A percentile compares a stretch with the other conserved stretches of the same genome.
Evolutionary conservation across 371 early-diverging fungal genomes (phyloP).

Genomic region (Mucor racemosus): DNA sequence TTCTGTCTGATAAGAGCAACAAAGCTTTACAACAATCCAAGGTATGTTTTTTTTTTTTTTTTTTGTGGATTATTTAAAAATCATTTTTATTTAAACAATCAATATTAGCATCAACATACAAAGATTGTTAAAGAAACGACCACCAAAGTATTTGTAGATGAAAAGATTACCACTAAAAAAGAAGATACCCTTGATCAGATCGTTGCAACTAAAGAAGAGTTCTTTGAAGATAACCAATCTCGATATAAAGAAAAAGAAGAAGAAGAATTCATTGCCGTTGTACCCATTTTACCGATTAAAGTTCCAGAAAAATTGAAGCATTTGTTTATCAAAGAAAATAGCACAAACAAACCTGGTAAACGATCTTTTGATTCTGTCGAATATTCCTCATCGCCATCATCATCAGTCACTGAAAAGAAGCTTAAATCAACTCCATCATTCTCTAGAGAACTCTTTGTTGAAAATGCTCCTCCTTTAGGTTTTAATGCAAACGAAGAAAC

Average conservation of each 20-base stretch:
- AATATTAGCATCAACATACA: background rate
- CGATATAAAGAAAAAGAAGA: constrained; percentile 25
- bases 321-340: constrained; percentile 4
- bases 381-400: background rate
- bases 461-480: constrained; percentile 16
- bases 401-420: background rate
- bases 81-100: background rate
- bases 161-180: background rate
- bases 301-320: constrained; percentile 27
- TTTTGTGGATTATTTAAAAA: background rate
- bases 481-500: constrained; percentile 13
- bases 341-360: background rate
- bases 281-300: constrained; percentile 42
- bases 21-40: constrained; percentile 4
- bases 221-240: constrained; percentile 36
- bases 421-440: background rate
- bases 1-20: constrained; percentile 27
- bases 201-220: constrained; percentile 13
- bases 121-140: background rate
- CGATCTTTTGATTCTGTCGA: constrained; percentile 2
- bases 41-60: background rate
- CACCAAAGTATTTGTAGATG: constrained; percentile 8
- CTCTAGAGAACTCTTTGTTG: background rate
- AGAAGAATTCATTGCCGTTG: constrained; percentile 14
- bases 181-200: constrained; percentile 15